Base-by-base conservation (phyloP, 371 early-diverging fungal genomes). In the Blyttiomyces sp. region DNA sequence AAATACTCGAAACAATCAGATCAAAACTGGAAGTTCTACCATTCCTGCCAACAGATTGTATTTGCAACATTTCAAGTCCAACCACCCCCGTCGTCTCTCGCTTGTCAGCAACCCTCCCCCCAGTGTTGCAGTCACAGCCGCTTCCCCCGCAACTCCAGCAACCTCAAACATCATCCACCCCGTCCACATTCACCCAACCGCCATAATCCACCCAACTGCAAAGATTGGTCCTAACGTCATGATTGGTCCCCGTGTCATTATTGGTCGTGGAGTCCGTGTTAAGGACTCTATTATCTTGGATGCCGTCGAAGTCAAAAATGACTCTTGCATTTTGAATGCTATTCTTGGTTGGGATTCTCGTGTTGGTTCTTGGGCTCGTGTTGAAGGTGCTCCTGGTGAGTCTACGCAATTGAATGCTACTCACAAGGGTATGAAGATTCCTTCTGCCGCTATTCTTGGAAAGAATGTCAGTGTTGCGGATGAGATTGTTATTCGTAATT, bases 281-380 rank as follows among this genome's bases (percentile, higher is more conserved):
- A 86, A 91, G 69, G 93, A 99, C 75, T 79, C 96, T 35, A 91
- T 97, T 58, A 77, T 99, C 24, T 83, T 99, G 55, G 99, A 99
- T 73, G 87, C 85, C 61, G 91, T 88, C n/a, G 89, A 91, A 52
- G 85, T 99, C 67, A 90, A 91, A 59, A 74, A 85, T 61, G 78
- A 88, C 57, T 78, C 88, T 35, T 90, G 91, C 66, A 80, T 99
- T 43, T 74, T 94, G 39, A 88, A 95, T 64, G 85, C 95, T 19
- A 89, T 99, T 51, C 85, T 98, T 59, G 99, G 99, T 33, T 96
- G 96, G 97, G 88, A 90, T 63, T 87, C 88, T 61, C 89, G 88
- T 68, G 84, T 97, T 65, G 98, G 96, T 39, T 76, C 81, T 58
- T 97, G 98, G 98, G 77, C 88, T 31, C 89, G 96, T 55, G 87